Evolutionary conservation across 2,329 filamentous ascomycete species (phyloP).

Genomic region (Aspergillus flavus): DNA sequence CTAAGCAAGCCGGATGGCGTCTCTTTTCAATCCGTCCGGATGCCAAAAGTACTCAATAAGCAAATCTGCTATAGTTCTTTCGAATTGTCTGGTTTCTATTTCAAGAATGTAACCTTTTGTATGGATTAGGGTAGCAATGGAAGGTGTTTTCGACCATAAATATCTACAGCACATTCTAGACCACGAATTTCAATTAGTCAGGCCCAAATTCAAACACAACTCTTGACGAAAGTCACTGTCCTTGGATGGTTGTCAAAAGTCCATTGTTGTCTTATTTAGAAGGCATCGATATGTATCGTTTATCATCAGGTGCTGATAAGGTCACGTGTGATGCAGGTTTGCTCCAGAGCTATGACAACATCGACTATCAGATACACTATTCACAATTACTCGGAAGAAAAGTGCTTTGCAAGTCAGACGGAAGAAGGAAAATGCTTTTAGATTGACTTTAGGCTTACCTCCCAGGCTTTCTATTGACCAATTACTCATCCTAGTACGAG

Average conservation of each 20-base stretch:
- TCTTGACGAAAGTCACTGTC: too few relatives aligned
- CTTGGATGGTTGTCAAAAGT: too few relatives aligned
- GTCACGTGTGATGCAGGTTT: conserved; percentile 1
- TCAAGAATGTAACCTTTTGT: too few relatives aligned
- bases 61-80: too few relatives aligned
- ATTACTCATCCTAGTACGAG: conserved; percentile 17
- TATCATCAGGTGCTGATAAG: conserved; percentile 3
- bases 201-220: neutral
- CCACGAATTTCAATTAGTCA: neutral
- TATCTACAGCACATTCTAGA: neutral
- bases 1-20: too few relatives aligned
- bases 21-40: too few relatives aligned
- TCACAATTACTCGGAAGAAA: neutral
- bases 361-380: neutral
- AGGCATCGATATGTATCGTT: neutral
- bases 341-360: conserved; percentile 1
- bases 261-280: neutral
- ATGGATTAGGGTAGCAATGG: neutral
- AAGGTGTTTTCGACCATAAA: neutral
- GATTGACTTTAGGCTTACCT: neutral
- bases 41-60: too few relatives aligned
- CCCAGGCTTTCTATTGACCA: neutral
- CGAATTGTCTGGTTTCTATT: too few relatives aligned
- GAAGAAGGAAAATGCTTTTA: conserved; percentile 5
- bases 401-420: neutral